phyloP scores from a whole-genome alignment of 108 stramenopile species.

The Nitzschia sp. region DNA sequence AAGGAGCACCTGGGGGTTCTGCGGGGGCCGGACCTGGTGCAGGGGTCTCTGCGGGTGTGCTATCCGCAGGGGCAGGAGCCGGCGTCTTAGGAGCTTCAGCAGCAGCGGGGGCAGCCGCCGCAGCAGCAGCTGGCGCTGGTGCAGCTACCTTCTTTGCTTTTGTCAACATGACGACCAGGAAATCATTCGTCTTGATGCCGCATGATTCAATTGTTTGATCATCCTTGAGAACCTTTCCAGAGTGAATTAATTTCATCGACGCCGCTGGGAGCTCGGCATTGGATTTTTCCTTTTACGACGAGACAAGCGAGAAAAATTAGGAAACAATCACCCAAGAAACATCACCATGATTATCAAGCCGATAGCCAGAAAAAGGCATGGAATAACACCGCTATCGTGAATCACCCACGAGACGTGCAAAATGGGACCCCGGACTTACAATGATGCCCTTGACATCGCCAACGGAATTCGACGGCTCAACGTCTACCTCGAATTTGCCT shows the following conservation, averaged over 20 bases:
- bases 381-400: neutral
- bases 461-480: slow-evolving; percentile 68
- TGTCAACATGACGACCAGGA: slow-evolving; percentile 96
- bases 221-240: slow-evolving; percentile 96
- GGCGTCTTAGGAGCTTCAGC: slow-evolving; percentile 42
- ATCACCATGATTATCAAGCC: neutral
- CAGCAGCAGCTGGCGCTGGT: slow-evolving; percentile 50
- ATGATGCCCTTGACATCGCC: slow-evolving; percentile 75
- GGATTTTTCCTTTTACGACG: slow-evolving; percentile 53
- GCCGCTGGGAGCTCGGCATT: slow-evolving; percentile 77
- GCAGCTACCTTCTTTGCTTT: slow-evolving; percentile 87
- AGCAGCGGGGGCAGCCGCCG: slow-evolving; percentile 47
- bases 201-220: slow-evolving; percentile 74
- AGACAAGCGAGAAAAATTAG: neutral
- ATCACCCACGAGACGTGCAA: no score
- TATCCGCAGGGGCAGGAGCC: slow-evolving; percentile 38
- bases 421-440: slow-evolving; percentile 65
- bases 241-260: slow-evolving; percentile 93
- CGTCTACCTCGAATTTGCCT: slow-evolving; percentile 79
- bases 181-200: slow-evolving; percentile 89
- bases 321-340: neutral
- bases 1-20: slow-evolving; percentile 48
- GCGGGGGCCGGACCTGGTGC: slow-evolving; percentile 43
- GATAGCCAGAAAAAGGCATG: neutral
- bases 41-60: slow-evolving; percentile 34